These are phyloP conservation scores for Xylaria acuta DNA, from an alignment of 495 filamentous ascomycete genomes.

Conservation along the genomic window DNA sequence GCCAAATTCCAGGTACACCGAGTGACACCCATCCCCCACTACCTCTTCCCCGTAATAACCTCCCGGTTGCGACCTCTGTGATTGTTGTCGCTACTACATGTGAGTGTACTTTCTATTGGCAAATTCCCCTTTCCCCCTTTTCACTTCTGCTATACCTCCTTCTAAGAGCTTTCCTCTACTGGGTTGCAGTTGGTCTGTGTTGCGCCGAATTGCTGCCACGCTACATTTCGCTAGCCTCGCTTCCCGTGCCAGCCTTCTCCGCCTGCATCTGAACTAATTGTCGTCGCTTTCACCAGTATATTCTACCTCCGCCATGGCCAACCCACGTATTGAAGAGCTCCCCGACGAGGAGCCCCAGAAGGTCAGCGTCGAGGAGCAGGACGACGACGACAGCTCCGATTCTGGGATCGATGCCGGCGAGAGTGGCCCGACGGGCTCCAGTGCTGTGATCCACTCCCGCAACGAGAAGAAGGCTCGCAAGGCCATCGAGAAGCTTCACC, in stretches of 20 bases:
- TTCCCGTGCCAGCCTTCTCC: slow-evolving; percentile 28
- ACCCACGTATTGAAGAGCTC: slow-evolving; percentile 96
- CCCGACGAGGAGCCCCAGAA: slow-evolving; percentile 89
- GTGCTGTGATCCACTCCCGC: slow-evolving; percentile 90
- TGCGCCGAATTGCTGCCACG: slow-evolving; percentile 20
- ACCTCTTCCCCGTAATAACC: slow-evolving; percentile 26
- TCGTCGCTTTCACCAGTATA: neutral
- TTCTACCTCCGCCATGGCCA: slow-evolving; percentile 74
- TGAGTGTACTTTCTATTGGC: slow-evolving; percentile 22
- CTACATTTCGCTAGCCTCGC: slow-evolving; percentile 23
- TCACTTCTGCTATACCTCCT: neutral
- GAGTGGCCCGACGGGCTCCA: slow-evolving; percentile 77
- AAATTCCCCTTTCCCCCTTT: neutral
- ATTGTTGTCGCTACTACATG: slow-evolving; percentile 8
- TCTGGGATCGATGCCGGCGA: slow-evolving; percentile 75
- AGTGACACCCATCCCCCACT: slow-evolving; percentile 23
- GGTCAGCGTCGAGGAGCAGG: slow-evolving; percentile 78
- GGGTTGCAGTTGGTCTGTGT: slow-evolving; percentile 18
- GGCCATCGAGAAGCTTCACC: slow-evolving; percentile 95
- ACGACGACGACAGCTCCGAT: slow-evolving; percentile 73
- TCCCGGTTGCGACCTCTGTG: neutral
- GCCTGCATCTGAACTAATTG: slow-evolving; percentile 40
- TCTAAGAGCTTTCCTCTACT: neutral
- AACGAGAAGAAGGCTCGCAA: slow-evolving; percentile 99
- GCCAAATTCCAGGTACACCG: slow-evolving; percentile 23